A percentile compares a stretch with the other conserved stretches of the same genome.
Conservation (phyloP, 2,329 filamentous ascomycete genomes). For the Chaetothyriales sp. region DNA sequence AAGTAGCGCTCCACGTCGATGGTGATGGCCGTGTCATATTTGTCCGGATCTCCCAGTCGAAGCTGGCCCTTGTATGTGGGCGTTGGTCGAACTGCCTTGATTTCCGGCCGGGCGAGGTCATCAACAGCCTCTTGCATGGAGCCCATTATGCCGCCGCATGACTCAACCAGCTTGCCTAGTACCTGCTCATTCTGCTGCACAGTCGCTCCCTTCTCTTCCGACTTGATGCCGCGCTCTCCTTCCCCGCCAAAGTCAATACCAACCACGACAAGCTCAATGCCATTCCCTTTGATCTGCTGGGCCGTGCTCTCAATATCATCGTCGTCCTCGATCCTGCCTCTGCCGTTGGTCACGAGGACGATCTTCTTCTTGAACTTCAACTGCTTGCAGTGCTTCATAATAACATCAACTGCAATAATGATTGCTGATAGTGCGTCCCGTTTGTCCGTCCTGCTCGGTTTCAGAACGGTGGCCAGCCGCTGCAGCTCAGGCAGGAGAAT, state of each 20-base stretch:
- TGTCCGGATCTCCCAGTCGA: conserved; percentile 61
- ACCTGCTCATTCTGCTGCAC: conserved; percentile 65
- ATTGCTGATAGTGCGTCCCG: conserved; percentile 81
- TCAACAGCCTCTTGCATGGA: conserved; percentile 74
- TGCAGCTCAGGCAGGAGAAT: conserved; percentile 55
- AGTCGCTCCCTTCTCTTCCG: conserved; percentile 59
- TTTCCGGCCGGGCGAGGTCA: conserved; percentile 58
- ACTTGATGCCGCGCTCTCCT: conserved; percentile 69
- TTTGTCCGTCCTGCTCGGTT: conserved; percentile 48
- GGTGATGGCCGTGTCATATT: conserved; percentile 57
- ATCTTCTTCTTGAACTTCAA: conserved; percentile 70
- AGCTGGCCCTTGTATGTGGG: conserved; percentile 66
- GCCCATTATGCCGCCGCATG: conserved; percentile 57
- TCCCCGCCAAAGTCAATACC: conserved; percentile 88
- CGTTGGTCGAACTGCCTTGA: conserved; percentile 62
- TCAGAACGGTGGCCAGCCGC: conserved; percentile 46
- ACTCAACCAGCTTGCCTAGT: conserved; percentile 49
- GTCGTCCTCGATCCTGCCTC: conserved; percentile 55
- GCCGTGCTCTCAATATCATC: conserved; percentile 40
- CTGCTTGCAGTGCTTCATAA: conserved; percentile 61
- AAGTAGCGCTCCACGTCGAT: conserved; percentile 89
- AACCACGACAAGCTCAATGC: conserved; percentile 68
- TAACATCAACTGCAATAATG: conserved; percentile 75
- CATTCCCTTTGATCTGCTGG: conserved; percentile 44
- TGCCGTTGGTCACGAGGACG: conserved; percentile 70